phyloP scores from a whole-genome alignment of 176 grass and related monocot genomes.

The Hordeum vulgare region DNA sequence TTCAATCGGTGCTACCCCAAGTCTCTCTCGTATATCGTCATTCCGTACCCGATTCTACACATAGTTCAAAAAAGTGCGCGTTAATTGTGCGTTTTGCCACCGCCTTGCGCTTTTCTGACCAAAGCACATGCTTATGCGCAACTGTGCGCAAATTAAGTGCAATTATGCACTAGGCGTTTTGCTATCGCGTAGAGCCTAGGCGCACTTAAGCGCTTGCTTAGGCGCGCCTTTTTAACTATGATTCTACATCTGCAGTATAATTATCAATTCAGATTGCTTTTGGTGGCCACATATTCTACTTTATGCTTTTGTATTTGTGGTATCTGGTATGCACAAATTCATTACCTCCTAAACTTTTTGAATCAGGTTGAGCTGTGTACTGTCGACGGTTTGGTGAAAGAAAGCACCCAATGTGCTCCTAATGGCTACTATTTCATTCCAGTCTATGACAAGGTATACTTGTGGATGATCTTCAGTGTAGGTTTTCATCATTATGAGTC shows the following conservation, averaged over 20 bases:
- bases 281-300: background rate
- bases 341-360: slow-evolving; percentile 17
- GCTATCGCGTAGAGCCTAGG: too few species aligned
- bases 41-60: too few species aligned
- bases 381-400: slow-evolving; percentile 79
- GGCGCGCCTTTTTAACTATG: too few species aligned
- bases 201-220: too few species aligned
- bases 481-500: background rate
- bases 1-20: too few species aligned
- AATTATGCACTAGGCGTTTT: too few species aligned
- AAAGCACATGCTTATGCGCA: too few species aligned
- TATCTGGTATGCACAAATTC: slow-evolving; percentile 1
- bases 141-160: too few species aligned
- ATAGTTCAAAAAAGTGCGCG: too few species aligned
- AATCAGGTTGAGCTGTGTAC: slow-evolving; percentile 95
- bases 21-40: too few species aligned
- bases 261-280: background rate
- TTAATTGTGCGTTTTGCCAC: too few species aligned
- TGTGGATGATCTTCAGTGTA: slow-evolving; percentile 3
- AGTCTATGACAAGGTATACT: slow-evolving; percentile 80
- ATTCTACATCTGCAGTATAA: background rate
- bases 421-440: slow-evolving; percentile 99
- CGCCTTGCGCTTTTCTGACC: too few species aligned
- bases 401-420: slow-evolving; percentile 89
- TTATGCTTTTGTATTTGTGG: background rate